Base-by-base conservation (phyloP, 257 asterid genomes). In the Ocimum tenuiflorum region DNA sequence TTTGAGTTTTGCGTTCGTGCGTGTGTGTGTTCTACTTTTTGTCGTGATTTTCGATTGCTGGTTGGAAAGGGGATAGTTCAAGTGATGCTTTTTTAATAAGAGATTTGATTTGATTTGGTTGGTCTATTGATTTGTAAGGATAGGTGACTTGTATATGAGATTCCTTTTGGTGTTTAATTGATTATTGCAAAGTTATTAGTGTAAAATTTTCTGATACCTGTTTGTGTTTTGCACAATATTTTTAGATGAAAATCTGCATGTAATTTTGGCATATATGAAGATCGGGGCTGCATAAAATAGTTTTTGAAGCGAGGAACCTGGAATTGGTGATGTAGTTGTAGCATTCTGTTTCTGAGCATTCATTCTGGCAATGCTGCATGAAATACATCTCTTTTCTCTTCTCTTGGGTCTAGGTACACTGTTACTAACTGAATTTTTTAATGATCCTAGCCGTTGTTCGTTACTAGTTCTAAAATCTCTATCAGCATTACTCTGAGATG, bases 41-140 rank as follows among this genome's bases (percentile, higher is more conserved):
- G n/a, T 39, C 1, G 36, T 50, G 39, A 39, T 63, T 60, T 12
- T 49, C 15, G 1, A 7, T 6, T 14, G 43, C n/a, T 53, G 39
- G 67, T 24, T 2, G 46, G 3, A 3, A 33, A 31, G 18, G 24
- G 41, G 63, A 19, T 63, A 15, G 72, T 55, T 63, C 42, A 31
- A 14, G 38, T 17, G 61, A 54, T 29, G 36, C 10, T 58, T 15
- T 14, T 23, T 11, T 31, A 19, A 4, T 38, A 18, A 19, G 52
- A 20, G 65, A 57, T 49, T 63, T 43, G 73, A 57, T n/a, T n/a
- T 20, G 53, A 29, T 27, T 55, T 58, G 13, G 5, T 17, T 51
- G 42, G 58, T 56, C 39, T 64, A 11, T 17, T 31, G 31, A 14
- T 63, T 39, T 10, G 20, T 12, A 20, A 15, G 31, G 42, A 58